Evolutionary conservation across 2,329 filamentous ascomycete genomes (phyloP).

Genomic region (Tolypocladium tropicale): DNA sequence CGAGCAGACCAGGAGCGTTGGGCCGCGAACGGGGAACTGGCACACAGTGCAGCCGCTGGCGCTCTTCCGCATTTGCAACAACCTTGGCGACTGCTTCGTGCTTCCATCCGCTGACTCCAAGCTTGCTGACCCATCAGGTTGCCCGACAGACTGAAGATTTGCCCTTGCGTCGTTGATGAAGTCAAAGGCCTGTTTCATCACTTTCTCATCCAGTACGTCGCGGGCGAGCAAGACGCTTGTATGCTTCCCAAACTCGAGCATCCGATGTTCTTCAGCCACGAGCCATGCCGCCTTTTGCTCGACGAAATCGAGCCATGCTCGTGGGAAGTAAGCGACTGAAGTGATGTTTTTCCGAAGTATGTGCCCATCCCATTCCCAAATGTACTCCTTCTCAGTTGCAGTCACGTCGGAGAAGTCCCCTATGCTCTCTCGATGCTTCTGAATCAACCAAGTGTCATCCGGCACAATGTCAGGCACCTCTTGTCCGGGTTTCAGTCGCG

Average conservation of each 20-base stretch:
- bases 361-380: conserved; percentile 47
- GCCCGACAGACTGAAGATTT: conserved; percentile 9
- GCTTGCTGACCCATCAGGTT: conserved; percentile 1
- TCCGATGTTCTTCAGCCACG: conserved; percentile 33
- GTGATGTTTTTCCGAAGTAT: conserved; percentile 40
- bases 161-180: conserved; percentile 32
- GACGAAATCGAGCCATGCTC: conserved; percentile 41
- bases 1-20: conserved; percentile 36
- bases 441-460: conserved; percentile 44
- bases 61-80: conserved; percentile 28
- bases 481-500: conserved; percentile 36
- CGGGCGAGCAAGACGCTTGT: conserved; percentile 38
- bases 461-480: conserved; percentile 31
- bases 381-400: conserved; percentile 44
- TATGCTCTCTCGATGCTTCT: conserved; percentile 48
- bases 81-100: conserved; percentile 18
- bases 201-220: conserved; percentile 33
- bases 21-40: conserved; percentile 35
- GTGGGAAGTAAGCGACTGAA: conserved; percentile 40
- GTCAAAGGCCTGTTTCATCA: conserved; percentile 29
- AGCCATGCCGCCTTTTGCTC: conserved; percentile 42
- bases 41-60: conserved; percentile 37
- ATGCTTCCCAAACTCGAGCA: conserved; percentile 46
- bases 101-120: conserved; percentile 6
- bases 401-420: conserved; percentile 47